phyloP scores from a whole-genome alignment of 345 rosid genomes.

The Moricandia arvensis region DNA sequence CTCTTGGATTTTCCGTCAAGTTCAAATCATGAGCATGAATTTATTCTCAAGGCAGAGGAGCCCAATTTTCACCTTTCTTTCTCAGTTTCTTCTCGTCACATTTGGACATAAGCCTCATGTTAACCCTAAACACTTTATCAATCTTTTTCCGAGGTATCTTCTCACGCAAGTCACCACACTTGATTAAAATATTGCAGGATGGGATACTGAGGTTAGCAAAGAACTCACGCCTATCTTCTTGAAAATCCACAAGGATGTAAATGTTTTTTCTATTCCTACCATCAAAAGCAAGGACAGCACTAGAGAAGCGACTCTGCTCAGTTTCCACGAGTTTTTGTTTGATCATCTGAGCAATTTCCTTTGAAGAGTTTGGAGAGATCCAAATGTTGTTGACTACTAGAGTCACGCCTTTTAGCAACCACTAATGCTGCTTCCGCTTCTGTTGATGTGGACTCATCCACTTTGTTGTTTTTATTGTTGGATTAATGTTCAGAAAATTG shows the following conservation, averaged over 20 bases:
- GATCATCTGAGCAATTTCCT: slow-evolving; percentile 75
- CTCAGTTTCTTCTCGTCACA: slow-evolving; percentile 38
- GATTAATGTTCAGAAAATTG: slow-evolving; percentile 37
- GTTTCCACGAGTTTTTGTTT: slow-evolving; percentile 69
- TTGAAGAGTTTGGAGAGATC: slow-evolving; percentile 75
- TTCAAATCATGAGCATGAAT: too few species aligned
- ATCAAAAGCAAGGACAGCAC: slow-evolving; percentile 72
- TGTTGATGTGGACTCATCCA: slow-evolving; percentile 32
- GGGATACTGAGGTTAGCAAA: slow-evolving; percentile 80
- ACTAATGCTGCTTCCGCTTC: slow-evolving; percentile 38
- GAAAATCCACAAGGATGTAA: slow-evolving; percentile 77
- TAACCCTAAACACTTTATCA: slow-evolving; percentile 57
- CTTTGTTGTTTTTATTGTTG: slow-evolving; percentile 46
- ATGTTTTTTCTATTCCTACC: slow-evolving; percentile 76
- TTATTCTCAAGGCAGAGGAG: too few species aligned
- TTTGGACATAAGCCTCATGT: slow-evolving; percentile 44
- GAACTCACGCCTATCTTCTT: slow-evolving; percentile 78
- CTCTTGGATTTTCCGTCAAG: too few species aligned
- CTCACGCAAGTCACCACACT: slow-evolving; percentile 41
- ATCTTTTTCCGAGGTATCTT: slow-evolving; percentile 57
- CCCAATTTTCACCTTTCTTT: slow-evolving; percentile 59
- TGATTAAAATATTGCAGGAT: slow-evolving; percentile 36
- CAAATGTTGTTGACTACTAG: slow-evolving; percentile 82
- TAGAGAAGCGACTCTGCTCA: slow-evolving; percentile 51
- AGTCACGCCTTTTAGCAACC: slow-evolving; percentile 75